Evolutionary conservation across 441 rosid species (phyloP).

Genomic region (Jatropha podagrica): DNA sequence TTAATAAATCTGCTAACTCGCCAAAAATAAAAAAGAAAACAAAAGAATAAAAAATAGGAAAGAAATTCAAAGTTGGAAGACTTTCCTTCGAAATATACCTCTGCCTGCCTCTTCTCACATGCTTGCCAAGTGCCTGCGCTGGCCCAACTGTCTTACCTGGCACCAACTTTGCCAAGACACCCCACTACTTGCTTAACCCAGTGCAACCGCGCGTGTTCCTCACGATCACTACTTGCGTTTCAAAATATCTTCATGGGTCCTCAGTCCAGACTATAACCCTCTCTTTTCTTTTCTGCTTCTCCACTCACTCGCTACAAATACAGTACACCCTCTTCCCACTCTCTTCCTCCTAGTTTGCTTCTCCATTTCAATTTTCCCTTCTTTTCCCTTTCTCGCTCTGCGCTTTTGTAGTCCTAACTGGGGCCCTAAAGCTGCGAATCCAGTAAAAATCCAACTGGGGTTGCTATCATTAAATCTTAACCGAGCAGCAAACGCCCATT

Average conservation of each 20-base stretch:
- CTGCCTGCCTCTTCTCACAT: slow-evolving; percentile 27
- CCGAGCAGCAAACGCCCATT: slow-evolving; percentile 26
- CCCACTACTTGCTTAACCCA: background rate
- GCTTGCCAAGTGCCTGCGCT: slow-evolving; percentile 26
- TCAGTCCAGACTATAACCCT: background rate
- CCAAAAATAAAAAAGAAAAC: background rate
- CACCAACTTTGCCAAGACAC: slow-evolving; percentile 17
- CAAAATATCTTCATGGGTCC: background rate
- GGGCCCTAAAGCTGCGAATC: slow-evolving; percentile 25
- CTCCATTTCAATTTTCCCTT: background rate
- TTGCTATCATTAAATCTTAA: slow-evolving; percentile 41
- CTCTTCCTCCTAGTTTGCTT: background rate
- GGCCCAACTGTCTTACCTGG: slow-evolving; percentile 15
- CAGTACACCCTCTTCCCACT: background rate
- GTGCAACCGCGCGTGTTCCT: slow-evolving; percentile 12
- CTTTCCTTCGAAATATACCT: background rate
- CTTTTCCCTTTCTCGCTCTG: background rate
- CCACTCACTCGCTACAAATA: slow-evolving; percentile 12
- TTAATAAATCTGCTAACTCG: no score
- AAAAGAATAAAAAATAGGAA: background rate
- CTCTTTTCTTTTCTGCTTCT: background rate
- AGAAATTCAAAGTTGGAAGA: no score
- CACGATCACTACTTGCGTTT: slow-evolving; percentile 9
- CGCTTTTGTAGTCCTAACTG: slow-evolving; percentile 17
- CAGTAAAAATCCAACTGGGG: background rate